These are phyloP conservation scores for Diaporthe longicolla DNA, from an alignment of 2,329 filamentous ascomycete genomes.

Conservation along the genomic window DNA sequence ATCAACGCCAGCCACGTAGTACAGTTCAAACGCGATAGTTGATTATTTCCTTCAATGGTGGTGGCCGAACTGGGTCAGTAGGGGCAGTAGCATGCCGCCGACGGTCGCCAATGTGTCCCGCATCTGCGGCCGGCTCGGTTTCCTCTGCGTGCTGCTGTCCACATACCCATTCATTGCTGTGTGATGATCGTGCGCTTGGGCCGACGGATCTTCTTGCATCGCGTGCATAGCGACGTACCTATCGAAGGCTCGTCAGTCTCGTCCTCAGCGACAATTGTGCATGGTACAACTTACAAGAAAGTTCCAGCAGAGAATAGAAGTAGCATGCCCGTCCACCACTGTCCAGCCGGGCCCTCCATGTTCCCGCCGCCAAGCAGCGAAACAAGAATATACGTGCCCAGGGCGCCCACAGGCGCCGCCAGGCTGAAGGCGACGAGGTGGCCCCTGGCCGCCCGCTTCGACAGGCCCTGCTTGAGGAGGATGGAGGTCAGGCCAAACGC, in stretches of 20 bases:
- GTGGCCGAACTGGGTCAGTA: constrained; percentile 84
- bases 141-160: constrained; percentile 64
- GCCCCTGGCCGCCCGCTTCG: constrained; percentile 85
- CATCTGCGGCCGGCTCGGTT: constrained; percentile 71
- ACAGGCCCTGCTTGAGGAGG: constrained; percentile 89
- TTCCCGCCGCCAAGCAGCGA: constrained; percentile 77
- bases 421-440: constrained; percentile 94
- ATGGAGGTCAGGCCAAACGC: constrained; percentile 95
- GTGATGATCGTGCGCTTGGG: constrained; percentile 66
- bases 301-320: constrained; percentile 96
- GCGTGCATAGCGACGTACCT: constrained; percentile 99
- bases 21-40: neutral
- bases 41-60: constrained; percentile 65
- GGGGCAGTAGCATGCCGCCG: constrained; percentile 82
- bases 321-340: constrained; percentile 93
- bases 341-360: constrained; percentile 71
- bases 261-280: neutral
- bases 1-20: constrained; percentile 15
- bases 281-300: constrained; percentile 80
- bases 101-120: constrained; percentile 80
- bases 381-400: constrained; percentile 86
- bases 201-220: constrained; percentile 82
- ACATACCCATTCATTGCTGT: constrained; percentile 66
- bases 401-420: constrained; percentile 87
- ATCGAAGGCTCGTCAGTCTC: constrained; percentile 23